phyloP scores from a whole-genome alignment of 2,329 filamentous ascomycete species.

The Fusarium virguliforme region DNA sequence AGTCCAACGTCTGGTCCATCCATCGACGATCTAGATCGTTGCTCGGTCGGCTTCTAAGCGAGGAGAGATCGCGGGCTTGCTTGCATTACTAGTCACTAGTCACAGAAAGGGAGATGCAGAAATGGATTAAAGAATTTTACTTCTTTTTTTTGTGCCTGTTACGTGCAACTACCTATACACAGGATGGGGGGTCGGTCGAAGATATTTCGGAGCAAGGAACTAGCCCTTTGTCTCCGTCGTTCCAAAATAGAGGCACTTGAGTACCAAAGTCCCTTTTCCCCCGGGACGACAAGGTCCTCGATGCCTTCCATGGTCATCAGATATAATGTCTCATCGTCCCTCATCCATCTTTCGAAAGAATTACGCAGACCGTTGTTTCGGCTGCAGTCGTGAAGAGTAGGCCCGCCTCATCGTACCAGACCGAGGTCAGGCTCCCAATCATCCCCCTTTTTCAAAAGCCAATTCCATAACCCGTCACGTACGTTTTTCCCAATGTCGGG shows the following conservation, averaged over 20 bases:
- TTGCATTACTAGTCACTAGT: too few species aligned
- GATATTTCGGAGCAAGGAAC: slow-evolving; percentile 31
- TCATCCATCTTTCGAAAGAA: slow-evolving; percentile 49
- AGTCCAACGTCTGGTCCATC: slow-evolving; percentile 22
- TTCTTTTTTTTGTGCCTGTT: slow-evolving; percentile 59
- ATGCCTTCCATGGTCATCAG: slow-evolving; percentile 29
- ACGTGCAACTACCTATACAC: slow-evolving; percentile 59
- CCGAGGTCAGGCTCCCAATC: slow-evolving; percentile 48
- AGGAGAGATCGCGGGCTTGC: too few species aligned
- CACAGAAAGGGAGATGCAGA: slow-evolving; percentile 30
- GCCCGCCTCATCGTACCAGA: slow-evolving; percentile 52
- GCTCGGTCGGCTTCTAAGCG: not conserved
- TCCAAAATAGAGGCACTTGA: slow-evolving; percentile 43
- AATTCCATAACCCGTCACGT: slow-evolving; percentile 25
- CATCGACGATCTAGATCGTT: slow-evolving; percentile 45
- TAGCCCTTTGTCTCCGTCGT: slow-evolving; percentile 42
- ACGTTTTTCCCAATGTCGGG: slow-evolving; percentile 38
- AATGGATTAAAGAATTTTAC: slow-evolving; percentile 52
- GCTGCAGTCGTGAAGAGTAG: slow-evolving; percentile 51
- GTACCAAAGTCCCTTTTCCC: slow-evolving; percentile 45
- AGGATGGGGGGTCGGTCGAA: slow-evolving; percentile 50
- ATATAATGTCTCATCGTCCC: slow-evolving; percentile 33
- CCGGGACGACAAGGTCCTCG: slow-evolving; percentile 34
- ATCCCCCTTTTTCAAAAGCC: slow-evolving; percentile 41
- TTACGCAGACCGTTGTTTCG: slow-evolving; percentile 50